These are phyloP conservation scores for Scheffersomyces illinoinensis DNA, from an alignment of 1,139 yeast genomes.

Conservation along the genomic window DNA sequence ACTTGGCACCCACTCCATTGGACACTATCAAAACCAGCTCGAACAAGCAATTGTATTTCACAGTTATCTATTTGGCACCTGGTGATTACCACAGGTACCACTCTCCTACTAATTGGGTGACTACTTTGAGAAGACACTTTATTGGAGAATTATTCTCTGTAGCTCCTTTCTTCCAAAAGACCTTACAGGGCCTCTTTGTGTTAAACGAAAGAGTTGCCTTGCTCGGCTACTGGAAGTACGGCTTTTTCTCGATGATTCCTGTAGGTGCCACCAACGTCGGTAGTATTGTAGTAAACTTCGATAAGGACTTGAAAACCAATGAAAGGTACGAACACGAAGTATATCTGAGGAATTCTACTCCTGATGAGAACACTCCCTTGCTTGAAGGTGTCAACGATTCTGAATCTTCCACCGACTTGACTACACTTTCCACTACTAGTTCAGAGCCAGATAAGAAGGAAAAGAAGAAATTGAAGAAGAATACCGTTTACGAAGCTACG, in stretches of 20 bases:
- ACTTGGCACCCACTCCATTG: conserved; percentile 39
- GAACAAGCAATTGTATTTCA: conserved; percentile 71
- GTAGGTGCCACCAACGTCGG: conserved; percentile 99
- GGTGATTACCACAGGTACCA: conserved; percentile 98
- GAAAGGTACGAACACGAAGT: conserved; percentile 60
- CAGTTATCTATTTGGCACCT: conserved; percentile 95
- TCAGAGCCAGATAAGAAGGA: conserved; percentile 8
- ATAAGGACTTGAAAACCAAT: conserved; percentile 86
- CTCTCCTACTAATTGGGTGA: conserved; percentile 96
- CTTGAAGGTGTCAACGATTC: conserved; percentile 14
- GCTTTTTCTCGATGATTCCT: conserved; percentile 98
- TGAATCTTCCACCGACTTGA: conserved; percentile 9
- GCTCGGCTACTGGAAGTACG: conserved; percentile 94
- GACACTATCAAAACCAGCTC: conserved; percentile 19
- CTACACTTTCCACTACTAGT: conserved; percentile 12
- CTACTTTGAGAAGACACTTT: conserved; percentile 90
- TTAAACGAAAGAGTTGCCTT: conserved; percentile 94
- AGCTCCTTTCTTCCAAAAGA: conserved; percentile 92
- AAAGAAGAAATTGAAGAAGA: conserved; percentile 53
- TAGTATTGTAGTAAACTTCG: conserved; percentile 87
- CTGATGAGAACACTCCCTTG: conserved; percentile 37
- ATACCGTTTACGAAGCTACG: conserved; percentile 93
- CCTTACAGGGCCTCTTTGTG: conserved; percentile 83
- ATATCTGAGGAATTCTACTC: conserved; percentile 26
- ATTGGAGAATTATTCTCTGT: conserved; percentile 95